Conservation (phyloP, 2,329 filamentous ascomycete genomes). For the Microdochium trichocladiopsis region DNA sequence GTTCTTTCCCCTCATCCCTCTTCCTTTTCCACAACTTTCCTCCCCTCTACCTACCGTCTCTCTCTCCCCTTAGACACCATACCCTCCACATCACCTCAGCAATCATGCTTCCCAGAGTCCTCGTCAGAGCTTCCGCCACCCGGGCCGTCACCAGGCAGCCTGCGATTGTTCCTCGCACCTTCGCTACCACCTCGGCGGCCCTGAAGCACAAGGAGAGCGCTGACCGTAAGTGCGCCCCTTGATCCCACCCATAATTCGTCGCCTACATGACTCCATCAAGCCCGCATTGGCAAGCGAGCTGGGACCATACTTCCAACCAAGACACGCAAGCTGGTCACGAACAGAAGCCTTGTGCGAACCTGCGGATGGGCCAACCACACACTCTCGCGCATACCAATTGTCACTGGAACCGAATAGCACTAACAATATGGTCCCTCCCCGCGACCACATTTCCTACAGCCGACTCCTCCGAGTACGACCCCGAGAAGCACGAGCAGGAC, state of each 20-base stretch:
- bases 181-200: background rate
- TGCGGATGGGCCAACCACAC: no score
- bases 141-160: background rate
- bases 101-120: background rate
- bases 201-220: slow-evolving; percentile 1
- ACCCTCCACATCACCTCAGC: no score
- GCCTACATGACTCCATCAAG: no score
- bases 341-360: no score
- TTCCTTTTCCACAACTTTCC: background rate
- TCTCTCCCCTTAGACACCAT: no score
- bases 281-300: no score
- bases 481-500: slow-evolving; percentile 53
- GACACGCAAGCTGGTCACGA: background rate
- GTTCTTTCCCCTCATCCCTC: background rate
- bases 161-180: background rate
- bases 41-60: background rate
- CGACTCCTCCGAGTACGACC: slow-evolving; percentile 26
- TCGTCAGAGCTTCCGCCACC: background rate
- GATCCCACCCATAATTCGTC: background rate
- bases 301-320: no score
- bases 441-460: background rate
- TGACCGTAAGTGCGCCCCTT: background rate
- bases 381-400: background rate
- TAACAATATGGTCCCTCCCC: no score
- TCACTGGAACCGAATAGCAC: no score